Conservation (phyloP, 2,329 filamentous ascomycete genomes). For the Fusarium virguliforme region DNA sequence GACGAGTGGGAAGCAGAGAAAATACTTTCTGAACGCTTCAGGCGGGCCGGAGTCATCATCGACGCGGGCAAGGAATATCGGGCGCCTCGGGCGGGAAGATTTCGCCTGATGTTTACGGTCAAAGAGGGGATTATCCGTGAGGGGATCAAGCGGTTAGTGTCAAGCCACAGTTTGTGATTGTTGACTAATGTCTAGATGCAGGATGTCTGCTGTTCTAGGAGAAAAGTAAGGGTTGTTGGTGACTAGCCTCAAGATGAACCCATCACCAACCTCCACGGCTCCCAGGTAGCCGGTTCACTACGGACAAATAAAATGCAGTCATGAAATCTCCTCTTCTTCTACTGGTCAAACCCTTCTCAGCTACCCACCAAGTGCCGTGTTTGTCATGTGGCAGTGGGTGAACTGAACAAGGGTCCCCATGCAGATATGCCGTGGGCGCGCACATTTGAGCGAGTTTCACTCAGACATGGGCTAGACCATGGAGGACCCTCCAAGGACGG, state of each 20-base stretch:
- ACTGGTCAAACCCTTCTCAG: neutral
- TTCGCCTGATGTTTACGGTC: conserved; percentile 12
- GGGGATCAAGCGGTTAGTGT: conserved; percentile 8
- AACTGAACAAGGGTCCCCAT: neutral
- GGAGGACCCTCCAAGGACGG: neutral
- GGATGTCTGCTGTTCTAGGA: neutral
- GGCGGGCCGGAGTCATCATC: conserved; percentile 6
- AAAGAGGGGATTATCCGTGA: neutral
- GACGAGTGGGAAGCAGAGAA: conserved; percentile 8
- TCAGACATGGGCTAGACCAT: conserved; percentile 1
- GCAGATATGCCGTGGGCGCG: neutral
- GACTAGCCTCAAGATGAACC: neutral
- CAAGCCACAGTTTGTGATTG: neutral
- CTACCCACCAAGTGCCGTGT: neutral
- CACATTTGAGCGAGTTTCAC: conserved; percentile 11
- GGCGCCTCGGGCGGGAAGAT: conserved; percentile 13
- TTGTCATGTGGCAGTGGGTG: neutral
- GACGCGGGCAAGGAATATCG: conserved; percentile 8
- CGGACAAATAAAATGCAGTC: conserved; percentile 1
- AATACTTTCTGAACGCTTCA: neutral
- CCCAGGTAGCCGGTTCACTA: neutral
- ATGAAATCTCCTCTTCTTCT: neutral
- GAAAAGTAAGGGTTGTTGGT: neutral
- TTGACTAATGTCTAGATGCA: neutral
- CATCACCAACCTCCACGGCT: neutral